phyloP scores from a whole-genome alignment of 192 early-diverging fungal genomes.

The Backusella luteola region DNA sequence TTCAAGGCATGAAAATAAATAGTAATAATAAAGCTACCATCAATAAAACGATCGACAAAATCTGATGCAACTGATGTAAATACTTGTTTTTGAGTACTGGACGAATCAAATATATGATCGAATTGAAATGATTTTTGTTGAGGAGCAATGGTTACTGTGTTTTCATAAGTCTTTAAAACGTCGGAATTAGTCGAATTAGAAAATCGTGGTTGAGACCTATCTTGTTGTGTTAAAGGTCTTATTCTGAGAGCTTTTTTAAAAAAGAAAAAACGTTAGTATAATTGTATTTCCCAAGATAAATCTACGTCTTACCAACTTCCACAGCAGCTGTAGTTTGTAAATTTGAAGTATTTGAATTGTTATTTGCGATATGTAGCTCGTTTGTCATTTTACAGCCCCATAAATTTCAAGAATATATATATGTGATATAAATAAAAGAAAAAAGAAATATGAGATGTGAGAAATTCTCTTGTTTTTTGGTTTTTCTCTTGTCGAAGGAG shows the following conservation, averaged over 20 bases:
- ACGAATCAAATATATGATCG: constrained; percentile 30
- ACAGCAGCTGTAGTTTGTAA: not conserved
- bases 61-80: constrained; percentile 22
- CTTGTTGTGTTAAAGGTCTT: constrained; percentile 30
- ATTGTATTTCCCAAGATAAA: not conserved
- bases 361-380: not conserved
- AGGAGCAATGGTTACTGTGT: constrained; percentile 23
- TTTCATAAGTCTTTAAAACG: constrained; percentile 31
- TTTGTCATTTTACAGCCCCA: not conserved
- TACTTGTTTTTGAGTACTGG: constrained; percentile 35
- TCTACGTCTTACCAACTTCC: constrained; percentile 6
- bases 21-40: constrained; percentile 20
- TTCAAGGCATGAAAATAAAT: not conserved
- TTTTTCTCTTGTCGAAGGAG: not conserved
- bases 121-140: constrained; percentile 36
- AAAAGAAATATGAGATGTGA: constrained; percentile 11
- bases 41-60: constrained; percentile 32
- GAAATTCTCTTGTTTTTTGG: not conserved
- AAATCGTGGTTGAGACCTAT: constrained; percentile 26
- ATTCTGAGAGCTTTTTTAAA: constrained; percentile 23
- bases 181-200: constrained; percentile 29
- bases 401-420: not conserved
- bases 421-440: not conserved
- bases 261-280: not conserved
- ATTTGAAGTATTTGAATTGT: not conserved